Conservation (phyloP, 2,329 filamentous ascomycete genomes). For the Paraconiothyrium sp. region DNA sequence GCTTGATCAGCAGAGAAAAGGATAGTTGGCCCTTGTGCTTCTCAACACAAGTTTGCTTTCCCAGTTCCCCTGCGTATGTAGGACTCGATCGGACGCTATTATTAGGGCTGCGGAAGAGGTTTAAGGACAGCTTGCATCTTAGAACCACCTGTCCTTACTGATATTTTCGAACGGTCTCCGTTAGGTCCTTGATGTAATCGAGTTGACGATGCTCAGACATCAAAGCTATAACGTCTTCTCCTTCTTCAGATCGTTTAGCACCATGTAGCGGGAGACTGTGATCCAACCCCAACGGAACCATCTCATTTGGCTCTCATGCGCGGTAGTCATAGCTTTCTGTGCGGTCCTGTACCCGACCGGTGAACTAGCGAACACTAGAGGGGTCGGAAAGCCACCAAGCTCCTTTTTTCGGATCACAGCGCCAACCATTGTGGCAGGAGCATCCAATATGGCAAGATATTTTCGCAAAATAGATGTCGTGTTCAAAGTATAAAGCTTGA, state of each 20-base stretch:
- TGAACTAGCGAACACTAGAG: slow-evolving; percentile 76
- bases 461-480: slow-evolving; percentile 79
- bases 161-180: background rate
- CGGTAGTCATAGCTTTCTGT: slow-evolving; percentile 86
- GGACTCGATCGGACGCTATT: background rate
- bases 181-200: background rate
- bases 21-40: background rate
- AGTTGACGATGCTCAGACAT: background rate
- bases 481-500: slow-evolving; percentile 86
- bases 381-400: slow-evolving; percentile 62
- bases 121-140: background rate
- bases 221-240: slow-evolving; percentile 55
- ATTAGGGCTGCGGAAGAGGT: background rate
- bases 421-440: slow-evolving; percentile 72
- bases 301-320: slow-evolving; percentile 95
- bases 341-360: slow-evolving; percentile 72
- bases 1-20: background rate
- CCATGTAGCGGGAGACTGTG: slow-evolving; percentile 89
- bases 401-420: slow-evolving; percentile 61
- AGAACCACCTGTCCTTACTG: background rate
- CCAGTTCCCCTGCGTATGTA: background rate
- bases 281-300: slow-evolving; percentile 99
- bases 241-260: slow-evolving; percentile 83
- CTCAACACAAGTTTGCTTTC: background rate
- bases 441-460: slow-evolving; percentile 81